A percentile compares a stretch with the other conserved stretches of the same genome.
phyloP scores from a whole-genome alignment of 1,139 yeast species.

The Eremothecium gossypii region DNA sequence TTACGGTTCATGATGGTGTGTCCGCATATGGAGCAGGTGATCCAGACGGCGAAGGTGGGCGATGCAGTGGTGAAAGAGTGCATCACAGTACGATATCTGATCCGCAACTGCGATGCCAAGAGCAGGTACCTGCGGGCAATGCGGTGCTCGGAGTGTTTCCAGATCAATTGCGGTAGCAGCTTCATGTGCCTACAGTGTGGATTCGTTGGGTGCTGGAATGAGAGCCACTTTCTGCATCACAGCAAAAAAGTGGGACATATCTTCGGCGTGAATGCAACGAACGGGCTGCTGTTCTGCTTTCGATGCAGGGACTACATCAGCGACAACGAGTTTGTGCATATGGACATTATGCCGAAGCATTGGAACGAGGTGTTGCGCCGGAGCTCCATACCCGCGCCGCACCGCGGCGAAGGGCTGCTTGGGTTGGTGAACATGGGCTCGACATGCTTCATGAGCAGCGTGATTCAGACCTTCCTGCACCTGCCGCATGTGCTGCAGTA shows the following conservation, averaged over 20 bases:
- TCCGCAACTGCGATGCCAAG: conserved; percentile 16
- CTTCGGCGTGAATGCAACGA: conserved; percentile 44
- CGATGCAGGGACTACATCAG: conserved; percentile 66
- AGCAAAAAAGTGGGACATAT: conserved; percentile 55
- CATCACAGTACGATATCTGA: conserved; percentile 21
- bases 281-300: conserved; percentile 63
- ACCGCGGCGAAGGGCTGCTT: conserved; percentile 64
- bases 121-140: conserved; percentile 18
- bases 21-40: conserved; percentile 23
- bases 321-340: conserved; percentile 32
- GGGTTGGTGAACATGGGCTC: conserved; percentile 94
- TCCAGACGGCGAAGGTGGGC: conserved; percentile 20
- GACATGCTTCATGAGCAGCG: conserved; percentile 91
- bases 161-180: conserved; percentile 38
- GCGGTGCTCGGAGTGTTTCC: conserved; percentile 24
- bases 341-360: conserved; percentile 18
- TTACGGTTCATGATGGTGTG: conserved; percentile 11
- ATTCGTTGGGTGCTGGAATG: conserved; percentile 61
- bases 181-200: conserved; percentile 80
- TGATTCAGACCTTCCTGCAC: conserved; percentile 76
- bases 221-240: conserved; percentile 54
- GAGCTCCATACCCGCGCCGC: conserved; percentile 43
- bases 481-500: conserved; percentile 76
- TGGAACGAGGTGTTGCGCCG: conserved; percentile 28
- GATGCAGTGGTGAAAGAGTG: conserved; percentile 24